Base-by-base conservation (phyloP, 345 rosid species). In the Eucalyptus leucophloia region DNA sequence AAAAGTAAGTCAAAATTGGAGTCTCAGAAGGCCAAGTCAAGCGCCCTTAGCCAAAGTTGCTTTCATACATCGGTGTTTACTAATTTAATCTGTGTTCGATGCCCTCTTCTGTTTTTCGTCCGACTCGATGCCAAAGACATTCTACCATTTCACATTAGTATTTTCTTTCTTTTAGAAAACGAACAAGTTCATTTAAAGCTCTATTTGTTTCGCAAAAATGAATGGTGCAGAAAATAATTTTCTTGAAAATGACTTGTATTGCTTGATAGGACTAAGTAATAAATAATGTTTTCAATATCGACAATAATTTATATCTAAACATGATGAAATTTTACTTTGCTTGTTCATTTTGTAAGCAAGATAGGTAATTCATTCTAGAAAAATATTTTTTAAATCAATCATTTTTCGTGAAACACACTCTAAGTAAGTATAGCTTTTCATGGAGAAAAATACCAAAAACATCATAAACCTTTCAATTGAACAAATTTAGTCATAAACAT, bases 131-230 rank as follows among this genome's bases (percentile, higher is more conserved):
- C 23, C 4, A 13, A 37, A 77, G 42, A 34, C 83, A 37, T 77
- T 10, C 82, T 34, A 5, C 82, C 40, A 67, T 67, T 65, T 4
- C 40, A 34, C 80, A 32, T 32, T 32, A 32, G 42, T 2, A 32
- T 67, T 53, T 53, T 32, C 24, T 18, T 32, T 18, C 44, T 34
- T 34, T 19, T 5, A 18, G 7, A 16, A 23, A 67, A 8, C 1
- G 42, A 8, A 19, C 19, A 1, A 65, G 21, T 32, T 37, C 23
- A 8, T 67, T n/a, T 30, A 32, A n/a, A 4, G 7, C 6, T 8
- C 12, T 6, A 0, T 67, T 67, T 67, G 4, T 32, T 32, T 32
- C 2, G 4, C 2, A 69, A 1, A 69, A 32, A 34, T 5, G 6
- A 69, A 34, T 69, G 6, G 21, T 32, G 19, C 1, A 1, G 11